Base-by-base conservation (phyloP, 208 protist genomes). In the Herpetomonas samuelpessoai region DNA sequence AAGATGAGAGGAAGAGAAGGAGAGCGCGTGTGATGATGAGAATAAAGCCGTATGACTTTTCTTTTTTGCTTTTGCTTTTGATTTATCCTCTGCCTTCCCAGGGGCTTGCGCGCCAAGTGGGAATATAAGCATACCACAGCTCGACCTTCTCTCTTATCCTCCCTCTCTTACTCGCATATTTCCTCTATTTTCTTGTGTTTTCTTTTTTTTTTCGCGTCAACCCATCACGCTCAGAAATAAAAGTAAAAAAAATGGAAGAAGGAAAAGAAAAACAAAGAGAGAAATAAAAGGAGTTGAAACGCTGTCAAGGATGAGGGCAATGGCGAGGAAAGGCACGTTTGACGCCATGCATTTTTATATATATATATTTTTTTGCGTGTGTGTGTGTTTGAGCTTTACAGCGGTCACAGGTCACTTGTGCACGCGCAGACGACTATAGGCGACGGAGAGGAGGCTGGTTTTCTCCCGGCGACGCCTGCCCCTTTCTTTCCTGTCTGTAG, bases 191-290 rank as follows among this genome's bases (percentile, higher is more conserved):
- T 25, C 21, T 10, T 52, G 7, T 52, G 7, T 52, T 52, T 19
- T 52, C 47, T 28, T 26, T 52, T 10, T 52, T 18, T 52, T 52
- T 52, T 52, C 21, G 9, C 21, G 9, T 52, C 24, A 10, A 52
- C 7, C 7, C 14, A 52, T 24, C n/a, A 18, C 24, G 2, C 45
- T 31, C 3, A 22, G 6, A 19, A 52, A 62, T 6, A 39, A 30
- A 18, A 28, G 45, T 21, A 62, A 7, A 24, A 49, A 26, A 49
- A 49, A 2, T 26, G 3, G 55, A 39, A 39, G 48, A 57, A 45
- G 29, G 21, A 71, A 39, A 50, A 12, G 59, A 58, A 66, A 16
- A 58, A 22, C 38, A 58, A 31, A 25, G 12, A n/a, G 38, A 44
- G 45, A 14, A 50, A 50, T 51, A 51, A 65, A 45, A 48, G 18